Evolutionary conservation across 2,329 filamentous ascomycete species (phyloP).

Genomic region (Cladosporium sp.): DNA sequence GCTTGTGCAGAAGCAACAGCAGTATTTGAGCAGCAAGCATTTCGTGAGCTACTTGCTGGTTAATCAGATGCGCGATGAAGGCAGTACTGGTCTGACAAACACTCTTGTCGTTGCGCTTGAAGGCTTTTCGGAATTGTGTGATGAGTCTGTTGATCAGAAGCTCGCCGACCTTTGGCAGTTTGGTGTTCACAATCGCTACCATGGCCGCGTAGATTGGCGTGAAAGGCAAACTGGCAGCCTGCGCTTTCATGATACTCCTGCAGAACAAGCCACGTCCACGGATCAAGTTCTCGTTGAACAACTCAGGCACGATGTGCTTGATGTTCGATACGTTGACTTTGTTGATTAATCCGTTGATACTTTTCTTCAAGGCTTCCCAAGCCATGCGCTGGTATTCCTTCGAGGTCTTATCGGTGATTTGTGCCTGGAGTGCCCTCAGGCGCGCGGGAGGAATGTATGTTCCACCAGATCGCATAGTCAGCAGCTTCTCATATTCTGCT

Average conservation of each 20-base stretch:
- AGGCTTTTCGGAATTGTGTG: constrained; percentile 91
- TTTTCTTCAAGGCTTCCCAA: constrained; percentile 98
- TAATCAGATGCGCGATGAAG: constrained; percentile 92
- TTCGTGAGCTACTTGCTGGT: constrained; percentile 93
- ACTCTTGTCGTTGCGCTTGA: constrained; percentile 94
- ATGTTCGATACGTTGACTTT: constrained; percentile 99
- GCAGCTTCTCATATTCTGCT: constrained; percentile 88
- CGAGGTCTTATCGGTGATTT: constrained; percentile 93
- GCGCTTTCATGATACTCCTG: constrained; percentile 96
- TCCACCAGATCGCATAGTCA: constrained; percentile 90
- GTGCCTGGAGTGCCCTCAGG: constrained; percentile 86
- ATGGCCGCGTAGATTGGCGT: constrained; percentile 96
- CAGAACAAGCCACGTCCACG: constrained; percentile 91
- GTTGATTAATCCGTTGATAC: constrained; percentile 97
- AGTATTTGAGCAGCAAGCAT: constrained; percentile 91
- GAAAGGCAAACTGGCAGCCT: constrained; percentile 92
- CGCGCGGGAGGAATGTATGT: constrained; percentile 94
- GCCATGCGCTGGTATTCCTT: constrained; percentile 99
- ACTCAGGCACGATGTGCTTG: constrained; percentile 92
- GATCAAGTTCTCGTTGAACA: constrained; percentile 92
- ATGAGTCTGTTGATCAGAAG: constrained; percentile 81
- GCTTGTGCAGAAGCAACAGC: constrained; percentile 87
- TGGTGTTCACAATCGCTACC: constrained; percentile 95
- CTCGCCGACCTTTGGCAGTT: constrained; percentile 91
- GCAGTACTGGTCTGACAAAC: constrained; percentile 91